phyloP scores from a whole-genome alignment of 2,329 filamentous ascomycete species.

The Claviceps digitariae region DNA sequence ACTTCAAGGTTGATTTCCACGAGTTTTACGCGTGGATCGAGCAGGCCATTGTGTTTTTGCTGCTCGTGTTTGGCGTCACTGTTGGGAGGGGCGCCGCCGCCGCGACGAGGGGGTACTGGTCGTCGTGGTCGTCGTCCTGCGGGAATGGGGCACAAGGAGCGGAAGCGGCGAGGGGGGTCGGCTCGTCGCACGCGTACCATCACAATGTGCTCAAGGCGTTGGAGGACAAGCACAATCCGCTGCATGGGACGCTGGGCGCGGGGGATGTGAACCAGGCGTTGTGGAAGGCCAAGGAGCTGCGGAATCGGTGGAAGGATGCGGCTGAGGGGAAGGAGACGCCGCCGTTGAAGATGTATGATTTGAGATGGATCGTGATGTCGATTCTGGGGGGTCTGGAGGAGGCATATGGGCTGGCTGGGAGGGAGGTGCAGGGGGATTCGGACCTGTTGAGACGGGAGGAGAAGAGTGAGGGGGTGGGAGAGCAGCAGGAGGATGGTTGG shows the following conservation, averaged over 20 bases:
- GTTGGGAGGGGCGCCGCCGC: slow-evolving; percentile 22
- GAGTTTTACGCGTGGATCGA: slow-evolving; percentile 65
- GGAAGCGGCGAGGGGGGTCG: too few relatives aligned
- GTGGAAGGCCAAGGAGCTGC: slow-evolving; percentile 51
- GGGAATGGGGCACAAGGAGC: too few relatives aligned
- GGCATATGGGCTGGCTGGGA: slow-evolving; percentile 38
- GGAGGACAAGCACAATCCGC: slow-evolving; percentile 40
- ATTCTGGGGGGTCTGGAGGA: slow-evolving; percentile 47
- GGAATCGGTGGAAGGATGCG: slow-evolving; percentile 61
- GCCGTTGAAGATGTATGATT: slow-evolving; percentile 44
- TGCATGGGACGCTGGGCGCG: slow-evolving; percentile 40
- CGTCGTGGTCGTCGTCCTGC: neutral
- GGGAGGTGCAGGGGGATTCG: slow-evolving; percentile 26
- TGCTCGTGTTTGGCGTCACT: slow-evolving; percentile 47
- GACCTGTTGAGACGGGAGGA: slow-evolving; percentile 21
- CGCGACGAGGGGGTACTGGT: neutral
- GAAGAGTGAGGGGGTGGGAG: slow-evolving; percentile 17
- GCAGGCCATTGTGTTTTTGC: slow-evolving; percentile 52
- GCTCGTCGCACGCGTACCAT: slow-evolving; percentile 43
- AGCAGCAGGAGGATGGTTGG: slow-evolving; percentile 17
- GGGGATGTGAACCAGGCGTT: slow-evolving; percentile 45
- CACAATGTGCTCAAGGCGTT: slow-evolving; percentile 54
- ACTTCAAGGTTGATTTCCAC: slow-evolving; percentile 69
- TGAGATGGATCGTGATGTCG: slow-evolving; percentile 42
- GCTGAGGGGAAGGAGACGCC: slow-evolving; percentile 30